Base-by-base conservation (phyloP, 2,329 filamentous ascomycete species). In the Furcasterigmium sp. region DNA sequence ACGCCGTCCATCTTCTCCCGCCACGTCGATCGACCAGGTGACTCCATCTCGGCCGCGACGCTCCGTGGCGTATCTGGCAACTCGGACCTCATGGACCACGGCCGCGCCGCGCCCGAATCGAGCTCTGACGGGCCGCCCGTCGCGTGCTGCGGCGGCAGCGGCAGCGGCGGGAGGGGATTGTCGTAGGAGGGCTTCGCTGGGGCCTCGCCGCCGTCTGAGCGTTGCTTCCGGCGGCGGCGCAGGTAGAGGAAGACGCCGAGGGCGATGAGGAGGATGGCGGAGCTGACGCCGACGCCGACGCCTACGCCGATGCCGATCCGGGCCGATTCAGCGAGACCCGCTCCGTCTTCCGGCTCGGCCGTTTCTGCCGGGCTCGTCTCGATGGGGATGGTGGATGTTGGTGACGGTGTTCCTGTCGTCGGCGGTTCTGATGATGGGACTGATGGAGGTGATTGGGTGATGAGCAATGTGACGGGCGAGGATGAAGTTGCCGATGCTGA, bases 261-360 rank as follows among this genome's bases (percentile, higher is more conserved):
- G 5, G 48, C 36, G 5, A 34, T 48, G 5, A 58, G 39, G 14
- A 59, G 35, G 9, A 55, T 21, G n/a, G 51, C 14, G 21, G 46
- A 50, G 5, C 51, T 51, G 13, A 46, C 49, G 15, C 46, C 46
- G 9, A 50, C 40, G 3, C 50, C 47, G 15, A 51, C 48, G 15
- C 54, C 54, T 4, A 54, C 46, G 13, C 48, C 53, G 15, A 52
- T 51, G 15, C 56, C 56, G 13, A 48, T 48, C 40, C 56, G 60
- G 17, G 53, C 51, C 11, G 49, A 45, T 3, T 50, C 46, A 25
- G 47, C 56, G 39, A 58, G 43, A n/a, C 53, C 45, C 11, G 36
- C 29, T 3, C 26, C 15, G 7, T 26, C 7, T 7, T 11, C 19
- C 40, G 3, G 25, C 25, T 29, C 32, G 29, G 41, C 19, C 2